Evolutionary conservation across 2,329 filamentous ascomycete species (phyloP).

Genomic region (Alternaria atra): DNA sequence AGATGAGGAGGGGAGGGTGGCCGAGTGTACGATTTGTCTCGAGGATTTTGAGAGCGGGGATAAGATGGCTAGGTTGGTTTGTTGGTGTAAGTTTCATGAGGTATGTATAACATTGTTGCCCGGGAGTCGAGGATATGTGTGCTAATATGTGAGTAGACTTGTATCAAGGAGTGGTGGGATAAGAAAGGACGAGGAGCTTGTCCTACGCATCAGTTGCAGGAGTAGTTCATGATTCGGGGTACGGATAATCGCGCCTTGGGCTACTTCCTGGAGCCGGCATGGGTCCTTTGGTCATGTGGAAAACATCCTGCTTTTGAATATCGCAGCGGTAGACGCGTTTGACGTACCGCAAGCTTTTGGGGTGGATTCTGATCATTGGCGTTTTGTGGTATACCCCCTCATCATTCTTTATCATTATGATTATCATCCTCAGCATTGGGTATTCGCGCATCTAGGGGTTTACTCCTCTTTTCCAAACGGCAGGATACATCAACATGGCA

Average conservation of each 20-base stretch:
- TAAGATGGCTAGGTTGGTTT: conserved; percentile 67
- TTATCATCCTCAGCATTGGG: not conserved
- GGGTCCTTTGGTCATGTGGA: not conserved
- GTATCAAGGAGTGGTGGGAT: conserved; percentile 69
- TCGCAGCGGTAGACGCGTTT: not conserved
- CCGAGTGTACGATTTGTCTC: conserved; percentile 71
- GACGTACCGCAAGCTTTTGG: not conserved
- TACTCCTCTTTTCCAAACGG: not conserved
- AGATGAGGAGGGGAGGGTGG: conserved; percentile 59
- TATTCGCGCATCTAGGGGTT: not conserved
- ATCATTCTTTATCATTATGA: conserved; percentile 14
- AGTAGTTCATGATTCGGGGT: conserved; percentile 15
- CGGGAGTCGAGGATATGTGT: no score
- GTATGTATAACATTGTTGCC: conserved; percentile 29
- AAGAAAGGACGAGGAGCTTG: conserved; percentile 64
- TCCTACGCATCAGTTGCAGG: conserved; percentile 65
- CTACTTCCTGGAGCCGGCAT: no score
- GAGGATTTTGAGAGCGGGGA: conserved; percentile 70
- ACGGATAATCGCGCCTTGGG: no score
- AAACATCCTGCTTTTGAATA: not conserved
- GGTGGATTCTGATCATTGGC: not conserved
- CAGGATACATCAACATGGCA: not conserved
- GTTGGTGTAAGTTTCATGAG: conserved; percentile 71
- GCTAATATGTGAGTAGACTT: conserved; percentile 45
- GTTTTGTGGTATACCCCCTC: conserved; percentile 8